Evolutionary conservation across 441 rosid species (phyloP), one percentile per base, ranked within the genome.

Genomic region (Rhodomyrtus psidioides): DNA sequence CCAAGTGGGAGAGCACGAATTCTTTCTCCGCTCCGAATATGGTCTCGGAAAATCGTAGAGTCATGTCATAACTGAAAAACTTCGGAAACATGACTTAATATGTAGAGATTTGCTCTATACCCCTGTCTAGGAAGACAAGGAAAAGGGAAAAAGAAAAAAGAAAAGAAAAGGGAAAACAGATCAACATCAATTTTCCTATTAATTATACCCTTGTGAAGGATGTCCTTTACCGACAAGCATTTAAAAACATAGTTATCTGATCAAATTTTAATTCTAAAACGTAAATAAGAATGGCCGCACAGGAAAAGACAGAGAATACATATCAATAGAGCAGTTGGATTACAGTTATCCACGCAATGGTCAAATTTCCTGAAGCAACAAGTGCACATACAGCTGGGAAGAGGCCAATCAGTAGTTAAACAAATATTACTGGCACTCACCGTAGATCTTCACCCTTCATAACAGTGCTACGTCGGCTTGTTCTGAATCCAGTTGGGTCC

Each of bases 21-120:
- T 94, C 98, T 88, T 93, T 96, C 88, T 96, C 99, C 75, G 96
- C 92, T 76, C 99, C 99, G 89, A 93, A 94, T 86, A 97, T 95
- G 82, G 96, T 92, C 93, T 97, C 99, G 17, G 97, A 94, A 60
- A 96, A 94, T 86, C 90, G 88, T 86, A 97, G 91, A 58, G 94
- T 92, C 85, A 97, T 93, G 92, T 97, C 98, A 88, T 97, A 97
- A 85, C 99, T 97, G 93, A 88, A 91, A 90, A 55, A 83, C 26
- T 88, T 82, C 85, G 59, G 81, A 87, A 86, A 82, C 75, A 24
- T n/a, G 83, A 88, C 81, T 84, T 81, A 84, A 86, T 60, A 55
- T 24, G 53, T 39, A 65, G 27, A 82, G 39, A 54, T 82, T 54
- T 39, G 5, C 14, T 75, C 42, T 56, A 82, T 9, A 39, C 2